phyloP scores from a whole-genome alignment of 345 rosid species.

The Acer yangbiense region DNA sequence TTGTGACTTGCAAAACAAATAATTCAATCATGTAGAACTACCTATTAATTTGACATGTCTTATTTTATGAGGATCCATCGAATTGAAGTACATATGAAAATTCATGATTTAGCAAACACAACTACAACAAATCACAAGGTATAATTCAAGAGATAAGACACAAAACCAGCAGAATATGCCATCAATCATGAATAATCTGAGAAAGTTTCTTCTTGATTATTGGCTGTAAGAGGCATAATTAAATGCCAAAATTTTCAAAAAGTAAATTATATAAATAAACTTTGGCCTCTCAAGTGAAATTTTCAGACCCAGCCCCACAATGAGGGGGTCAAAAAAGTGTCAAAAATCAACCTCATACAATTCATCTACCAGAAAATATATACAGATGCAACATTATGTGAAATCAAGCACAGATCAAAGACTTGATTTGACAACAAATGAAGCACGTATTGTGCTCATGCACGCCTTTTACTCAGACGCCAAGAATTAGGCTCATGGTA shows the following conservation, averaged over 20 bases:
- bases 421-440: neutral
- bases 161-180: too few relatives aligned
- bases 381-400: slow-evolving; percentile 10
- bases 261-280: neutral
- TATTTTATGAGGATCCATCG: too few relatives aligned
- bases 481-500: too few relatives aligned
- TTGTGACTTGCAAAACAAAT: too few relatives aligned
- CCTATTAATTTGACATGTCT: too few relatives aligned
- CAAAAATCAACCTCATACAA: neutral
- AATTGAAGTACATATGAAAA: too few relatives aligned
- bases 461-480: too few relatives aligned
- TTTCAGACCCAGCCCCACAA: neutral
- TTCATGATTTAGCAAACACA: too few relatives aligned
- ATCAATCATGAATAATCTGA: neutral
- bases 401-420: slow-evolving; percentile 2
- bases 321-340: neutral
- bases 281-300: neutral
- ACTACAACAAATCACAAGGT: too few relatives aligned
- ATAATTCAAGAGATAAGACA: too few relatives aligned
- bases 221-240: neutral
- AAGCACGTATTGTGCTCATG: too few relatives aligned
- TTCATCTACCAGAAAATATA: neutral
- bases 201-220: neutral
- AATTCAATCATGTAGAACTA: too few relatives aligned
- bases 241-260: neutral